Base-by-base conservation (phyloP, 345 rosid genomes). In the Linum usitatissimum region DNA sequence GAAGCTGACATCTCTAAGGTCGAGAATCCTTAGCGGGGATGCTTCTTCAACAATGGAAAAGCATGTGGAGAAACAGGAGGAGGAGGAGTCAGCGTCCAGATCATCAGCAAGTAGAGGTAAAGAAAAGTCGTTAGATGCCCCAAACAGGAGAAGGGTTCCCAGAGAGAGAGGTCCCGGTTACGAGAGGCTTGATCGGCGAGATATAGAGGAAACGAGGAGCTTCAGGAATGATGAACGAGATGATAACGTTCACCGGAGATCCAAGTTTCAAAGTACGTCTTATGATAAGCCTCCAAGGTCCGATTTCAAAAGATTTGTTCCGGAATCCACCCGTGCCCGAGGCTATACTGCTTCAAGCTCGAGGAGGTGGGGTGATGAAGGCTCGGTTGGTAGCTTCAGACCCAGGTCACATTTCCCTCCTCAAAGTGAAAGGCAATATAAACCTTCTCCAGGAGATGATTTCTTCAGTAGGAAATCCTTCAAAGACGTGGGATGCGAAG, bases 381-480 rank as follows among this genome's bases (percentile, higher is more conserved):
- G 80, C 45, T 63, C 76, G 9, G 42, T 40, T 20, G 64, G 21
- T 20, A 66, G 67, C 57, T 54, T 56, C 31, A 48, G 14, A 54
- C 59, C 73, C 39, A 76, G 74, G 15, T 70, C 81, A 18, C 55
- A 61, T n/a, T 67, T 65, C 56, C 53, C 45, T 28, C 56, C 6
- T 12, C 80, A 63, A 68, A 73, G 64, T 12, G 79, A 63, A 68
- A 73, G 64, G 45, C 70, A 68, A 53, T 62, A 58, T 28, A 76
- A 70, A 65, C 12, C 20, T 38, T 66, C 77, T 17, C 30, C 71
- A 42, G 72, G 78, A 55, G 68, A 67, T 63, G 93, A 76, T 60
- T 89, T 92, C 76, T 85, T 86, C 64, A 89, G 93, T 68, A 77
- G 78, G 70, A 85, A 79, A 70, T 70, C 86, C 49, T 92, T 92